Conservation (phyloP, 2,329 filamentous ascomycete species). For the Fusarium sulawesiense region DNA sequence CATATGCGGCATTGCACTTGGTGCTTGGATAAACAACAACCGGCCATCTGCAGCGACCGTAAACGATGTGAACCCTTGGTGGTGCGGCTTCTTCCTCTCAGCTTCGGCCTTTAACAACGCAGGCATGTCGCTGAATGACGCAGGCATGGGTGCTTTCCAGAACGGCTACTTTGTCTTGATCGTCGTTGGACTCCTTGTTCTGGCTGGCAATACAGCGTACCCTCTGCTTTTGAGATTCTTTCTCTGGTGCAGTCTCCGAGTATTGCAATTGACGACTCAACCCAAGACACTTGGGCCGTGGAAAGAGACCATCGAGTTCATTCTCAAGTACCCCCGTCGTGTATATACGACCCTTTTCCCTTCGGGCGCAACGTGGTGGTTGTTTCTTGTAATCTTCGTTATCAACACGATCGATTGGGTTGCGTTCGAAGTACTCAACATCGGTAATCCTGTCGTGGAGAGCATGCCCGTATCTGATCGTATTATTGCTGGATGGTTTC, state of each 20-base stretch:
- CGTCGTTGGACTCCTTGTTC: conserved; percentile 67
- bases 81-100: conserved; percentile 75
- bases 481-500: conserved; percentile 73
- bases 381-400: conserved; percentile 68
- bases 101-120: conserved; percentile 77
- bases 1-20: conserved; percentile 68
- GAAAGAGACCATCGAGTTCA: conserved; percentile 64
- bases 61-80: conserved; percentile 74
- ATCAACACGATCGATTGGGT: conserved; percentile 74
- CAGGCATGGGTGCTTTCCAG: conserved; percentile 73
- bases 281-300: conserved; percentile 52
- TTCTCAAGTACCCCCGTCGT: conserved; percentile 66
- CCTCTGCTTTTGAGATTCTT: conserved; percentile 71
- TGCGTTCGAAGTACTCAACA: conserved; percentile 73
- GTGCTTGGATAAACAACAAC: conserved; percentile 68
- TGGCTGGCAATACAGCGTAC: conserved; percentile 75
- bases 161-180: conserved; percentile 62
- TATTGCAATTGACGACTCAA: conserved; percentile 54
- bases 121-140: conserved; percentile 75
- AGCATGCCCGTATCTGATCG: conserved; percentile 64
- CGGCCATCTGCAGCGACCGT: conserved; percentile 58
- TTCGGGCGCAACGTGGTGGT: conserved; percentile 71
- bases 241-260: conserved; percentile 64
- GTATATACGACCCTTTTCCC: conserved; percentile 75
- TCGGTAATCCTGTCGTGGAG: conserved; percentile 68